These are phyloP conservation scores for Fusarium metavorans DNA, from an alignment of 2,329 filamentous ascomycete species.

Conservation along the genomic window DNA sequence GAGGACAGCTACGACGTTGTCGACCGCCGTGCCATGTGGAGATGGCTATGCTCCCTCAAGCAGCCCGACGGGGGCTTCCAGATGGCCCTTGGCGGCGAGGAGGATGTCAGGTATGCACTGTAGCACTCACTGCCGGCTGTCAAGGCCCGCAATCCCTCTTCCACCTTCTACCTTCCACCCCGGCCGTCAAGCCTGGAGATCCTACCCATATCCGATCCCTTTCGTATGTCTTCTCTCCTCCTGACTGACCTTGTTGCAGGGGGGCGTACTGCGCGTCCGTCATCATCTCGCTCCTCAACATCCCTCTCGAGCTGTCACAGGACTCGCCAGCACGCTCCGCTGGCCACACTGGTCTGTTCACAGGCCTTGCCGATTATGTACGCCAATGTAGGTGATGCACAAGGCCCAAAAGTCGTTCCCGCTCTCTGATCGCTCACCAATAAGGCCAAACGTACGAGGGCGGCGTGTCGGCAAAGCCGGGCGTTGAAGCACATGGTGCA, in stretches of 20 bases:
- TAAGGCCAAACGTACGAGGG: constrained; percentile 93
- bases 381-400: constrained; percentile 73
- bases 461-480: constrained; percentile 87
- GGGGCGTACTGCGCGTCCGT: constrained; percentile 94
- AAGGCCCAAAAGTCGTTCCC: constrained; percentile 22
- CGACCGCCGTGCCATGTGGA: constrained; percentile 88
- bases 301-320: constrained; percentile 82
- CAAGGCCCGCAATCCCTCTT: constrained; percentile 32
- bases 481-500: constrained; percentile 92
- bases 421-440: constrained; percentile 35
- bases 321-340: constrained; percentile 75
- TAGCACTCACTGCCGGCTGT: constrained; percentile 24
- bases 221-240: neutral
- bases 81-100: constrained; percentile 87
- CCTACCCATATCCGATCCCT: constrained; percentile 3
- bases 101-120: constrained; percentile 82
- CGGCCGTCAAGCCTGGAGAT: constrained; percentile 5
- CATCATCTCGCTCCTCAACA: constrained; percentile 82
- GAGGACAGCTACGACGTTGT: constrained; percentile 79
- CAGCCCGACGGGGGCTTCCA: constrained; percentile 90
- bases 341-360: constrained; percentile 74
- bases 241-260: constrained; percentile 56
- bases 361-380: constrained; percentile 83
- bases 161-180: neutral
- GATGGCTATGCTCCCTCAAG: constrained; percentile 88